Percentiles rank a stretch among this genome's conserved stretches.
Conservation (phyloP, 176 grass and related monocot species). For the Pontederia crassipes region DNA sequence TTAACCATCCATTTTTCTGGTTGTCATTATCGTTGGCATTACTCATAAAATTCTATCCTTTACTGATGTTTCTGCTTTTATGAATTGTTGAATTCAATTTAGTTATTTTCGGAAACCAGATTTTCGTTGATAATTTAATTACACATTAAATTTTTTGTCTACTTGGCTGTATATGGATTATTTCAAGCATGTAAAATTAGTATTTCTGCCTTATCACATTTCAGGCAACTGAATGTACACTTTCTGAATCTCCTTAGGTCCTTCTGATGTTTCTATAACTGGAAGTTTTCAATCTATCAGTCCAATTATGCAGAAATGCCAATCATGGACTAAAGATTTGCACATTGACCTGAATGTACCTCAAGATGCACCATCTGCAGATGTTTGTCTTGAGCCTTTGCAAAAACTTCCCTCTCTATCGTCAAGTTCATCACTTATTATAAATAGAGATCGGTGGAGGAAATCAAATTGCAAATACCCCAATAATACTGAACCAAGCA, state of each 20-base stretch:
- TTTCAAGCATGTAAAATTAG: too few relatives aligned
- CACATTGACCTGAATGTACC: conserved; percentile 70
- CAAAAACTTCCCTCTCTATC: conserved; percentile 17
- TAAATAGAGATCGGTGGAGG: conserved; percentile 23
- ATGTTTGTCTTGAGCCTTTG: conserved; percentile 14
- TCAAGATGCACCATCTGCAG: conserved; percentile 45
- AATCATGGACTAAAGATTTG: conserved; percentile 24
- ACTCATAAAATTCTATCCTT: too few relatives aligned
- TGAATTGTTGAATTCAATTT: too few relatives aligned
- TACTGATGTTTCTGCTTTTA: too few relatives aligned
- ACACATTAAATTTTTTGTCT: too few relatives aligned
- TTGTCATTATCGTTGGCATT: too few relatives aligned
- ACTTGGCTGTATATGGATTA: too few relatives aligned
- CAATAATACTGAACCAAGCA: conserved; percentile 38
- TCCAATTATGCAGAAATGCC: conserved; percentile 26
- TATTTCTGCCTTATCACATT: too few relatives aligned
- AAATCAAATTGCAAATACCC: conserved; percentile 26
- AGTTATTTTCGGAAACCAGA: too few relatives aligned
- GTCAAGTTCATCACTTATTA: conserved; percentile 19
- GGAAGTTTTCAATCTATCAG: conserved; percentile 24
- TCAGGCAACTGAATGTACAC: not conserved
- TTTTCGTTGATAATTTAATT: too few relatives aligned
- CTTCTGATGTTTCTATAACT: conserved; percentile 34
- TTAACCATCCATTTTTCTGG: too few relatives aligned
- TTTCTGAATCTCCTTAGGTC: not conserved